phyloP scores from a whole-genome alignment of 192 early-diverging fungal species.

The Coemansia sp. region DNA sequence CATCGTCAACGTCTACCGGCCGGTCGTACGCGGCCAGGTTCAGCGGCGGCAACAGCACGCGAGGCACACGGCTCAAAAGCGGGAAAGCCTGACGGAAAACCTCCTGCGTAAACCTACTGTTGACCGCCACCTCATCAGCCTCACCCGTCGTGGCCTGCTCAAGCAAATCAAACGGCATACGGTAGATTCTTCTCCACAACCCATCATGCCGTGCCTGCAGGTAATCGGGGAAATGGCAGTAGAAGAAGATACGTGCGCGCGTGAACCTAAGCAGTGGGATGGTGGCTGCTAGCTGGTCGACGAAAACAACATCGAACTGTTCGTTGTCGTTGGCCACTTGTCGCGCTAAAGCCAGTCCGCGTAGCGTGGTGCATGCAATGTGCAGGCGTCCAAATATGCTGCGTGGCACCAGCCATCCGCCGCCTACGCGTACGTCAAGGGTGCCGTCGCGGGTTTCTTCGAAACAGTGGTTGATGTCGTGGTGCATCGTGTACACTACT shows the following conservation, averaged over 20 bases:
- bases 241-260: slow-evolving; percentile 81
- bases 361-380: slow-evolving; percentile 80
- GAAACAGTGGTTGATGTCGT: slow-evolving; percentile 86
- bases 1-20: slow-evolving; percentile 57
- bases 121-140: slow-evolving; percentile 90
- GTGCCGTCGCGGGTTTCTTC: slow-evolving; percentile 88
- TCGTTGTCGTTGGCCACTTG: slow-evolving; percentile 49
- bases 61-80: slow-evolving; percentile 59
- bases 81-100: slow-evolving; percentile 75
- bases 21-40: slow-evolving; percentile 71
- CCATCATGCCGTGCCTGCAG: slow-evolving; percentile 68
- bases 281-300: slow-evolving; percentile 85
- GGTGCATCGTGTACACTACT: slow-evolving; percentile 85
- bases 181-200: slow-evolving; percentile 67
- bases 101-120: slow-evolving; percentile 81
- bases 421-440: slow-evolving; percentile 68
- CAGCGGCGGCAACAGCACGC: slow-evolving; percentile 84
- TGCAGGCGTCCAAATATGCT: slow-evolving; percentile 70
- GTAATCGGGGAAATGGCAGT: slow-evolving; percentile 96
- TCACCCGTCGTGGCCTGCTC: slow-evolving; percentile 85
- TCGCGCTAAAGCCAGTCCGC: slow-evolving; percentile 66
- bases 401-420: slow-evolving; percentile 72
- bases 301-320: slow-evolving; percentile 75
- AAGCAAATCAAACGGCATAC: slow-evolving; percentile 76
- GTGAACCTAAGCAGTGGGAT: slow-evolving; percentile 76